These are phyloP conservation scores for Diaporthe citrichinensis DNA, from an alignment of 2,329 filamentous ascomycete genomes.

Conservation along the genomic window DNA sequence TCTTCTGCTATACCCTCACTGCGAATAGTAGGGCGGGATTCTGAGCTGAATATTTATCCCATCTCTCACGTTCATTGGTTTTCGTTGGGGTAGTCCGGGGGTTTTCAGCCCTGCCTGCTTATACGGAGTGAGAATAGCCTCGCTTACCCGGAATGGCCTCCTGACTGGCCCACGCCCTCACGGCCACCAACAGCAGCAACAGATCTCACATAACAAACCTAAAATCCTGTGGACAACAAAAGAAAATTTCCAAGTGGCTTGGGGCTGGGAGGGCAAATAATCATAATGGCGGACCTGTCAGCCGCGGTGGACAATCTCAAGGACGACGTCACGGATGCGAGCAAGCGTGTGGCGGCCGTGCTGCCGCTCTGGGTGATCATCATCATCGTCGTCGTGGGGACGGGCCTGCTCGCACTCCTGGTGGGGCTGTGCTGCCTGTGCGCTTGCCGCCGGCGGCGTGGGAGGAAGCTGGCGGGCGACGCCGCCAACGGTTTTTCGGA, in stretches of 20 bases:
- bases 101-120: constrained; percentile 3
- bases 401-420: constrained; percentile 61
- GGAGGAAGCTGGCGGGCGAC: neutral
- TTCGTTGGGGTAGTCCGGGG: neutral
- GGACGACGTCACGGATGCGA: neutral
- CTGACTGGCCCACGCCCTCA: constrained; percentile 15
- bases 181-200: constrained; percentile 5
- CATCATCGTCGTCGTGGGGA: constrained; percentile 63
- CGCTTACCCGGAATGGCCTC: constrained; percentile 30
- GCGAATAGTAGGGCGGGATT: neutral
- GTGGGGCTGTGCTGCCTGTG: constrained; percentile 55
- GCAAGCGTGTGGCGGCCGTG: constrained; percentile 12
- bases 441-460: constrained; percentile 39
- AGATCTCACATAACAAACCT: neutral
- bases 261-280: neutral
- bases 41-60: neutral
- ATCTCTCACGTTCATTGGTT: neutral
- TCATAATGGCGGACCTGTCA: neutral
- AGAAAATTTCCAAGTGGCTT: neutral
- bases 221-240: neutral
- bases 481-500: neutral
- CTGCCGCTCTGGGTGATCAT: constrained; percentile 55
- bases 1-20: neutral
- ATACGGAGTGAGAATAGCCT: neutral
- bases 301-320: constrained; percentile 10